Percentiles rank a stretch among this genome's conserved stretches.
These are phyloP conservation scores for Suhomyces sp. DNA, from an alignment of 805 yeast species.

Conservation along the genomic window DNA sequence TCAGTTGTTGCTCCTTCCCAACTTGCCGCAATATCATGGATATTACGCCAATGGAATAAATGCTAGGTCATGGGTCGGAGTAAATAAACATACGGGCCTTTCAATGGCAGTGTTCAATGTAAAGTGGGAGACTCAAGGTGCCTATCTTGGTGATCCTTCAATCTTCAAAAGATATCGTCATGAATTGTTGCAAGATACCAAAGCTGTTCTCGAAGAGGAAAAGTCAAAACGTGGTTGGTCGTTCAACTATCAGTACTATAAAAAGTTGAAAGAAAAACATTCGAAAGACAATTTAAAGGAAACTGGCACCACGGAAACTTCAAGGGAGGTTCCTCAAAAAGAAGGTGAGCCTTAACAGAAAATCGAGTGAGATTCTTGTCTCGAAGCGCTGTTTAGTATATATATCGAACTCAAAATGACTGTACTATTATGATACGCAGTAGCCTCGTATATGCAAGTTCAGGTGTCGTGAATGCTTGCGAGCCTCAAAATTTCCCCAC, in stretches of 20 bases:
- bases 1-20: slow-evolving; percentile 64
- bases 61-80: slow-evolving; percentile 65
- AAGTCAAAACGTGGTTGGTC: slow-evolving; percentile 28
- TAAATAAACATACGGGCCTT: slow-evolving; percentile 69
- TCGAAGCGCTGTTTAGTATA: not conserved
- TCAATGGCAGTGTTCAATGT: slow-evolving; percentile 62
- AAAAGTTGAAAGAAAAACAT: slow-evolving; percentile 25
- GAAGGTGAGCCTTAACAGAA: not conserved
- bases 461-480: not conserved
- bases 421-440: not conserved
- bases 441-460: not conserved
- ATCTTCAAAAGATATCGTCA: slow-evolving; percentile 27
- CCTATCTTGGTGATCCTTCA: slow-evolving; percentile 26
- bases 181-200: slow-evolving; percentile 24
- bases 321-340: not conserved
- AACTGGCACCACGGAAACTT: not conserved
- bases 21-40: slow-evolving; percentile 62
- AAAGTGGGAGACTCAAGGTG: slow-evolving; percentile 43
- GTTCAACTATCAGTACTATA: slow-evolving; percentile 28
- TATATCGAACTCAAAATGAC: not conserved
- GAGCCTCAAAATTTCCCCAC: not conserved
- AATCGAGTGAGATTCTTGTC: not conserved
- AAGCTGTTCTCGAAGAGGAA: slow-evolving; percentile 8
- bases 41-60: slow-evolving; percentile 64
- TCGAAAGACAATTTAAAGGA: slow-evolving; percentile 4